These are phyloP conservation scores for Amanita exitialis DNA, from an alignment of 768 basidiomycete species.

Conservation along the genomic window DNA sequence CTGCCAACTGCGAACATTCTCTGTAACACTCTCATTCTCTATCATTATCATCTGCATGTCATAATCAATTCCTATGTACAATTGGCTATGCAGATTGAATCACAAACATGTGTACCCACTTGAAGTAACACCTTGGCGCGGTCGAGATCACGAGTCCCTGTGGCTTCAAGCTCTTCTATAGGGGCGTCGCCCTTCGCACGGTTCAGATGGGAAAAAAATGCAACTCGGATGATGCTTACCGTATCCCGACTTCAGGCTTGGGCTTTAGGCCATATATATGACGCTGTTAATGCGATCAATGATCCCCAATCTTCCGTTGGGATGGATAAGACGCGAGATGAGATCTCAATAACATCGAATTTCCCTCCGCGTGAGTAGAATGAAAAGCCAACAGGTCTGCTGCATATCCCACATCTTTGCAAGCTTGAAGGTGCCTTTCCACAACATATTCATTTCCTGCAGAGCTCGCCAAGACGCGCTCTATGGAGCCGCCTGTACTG, in stretches of 20 bases:
- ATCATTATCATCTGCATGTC: conserved; percentile 27
- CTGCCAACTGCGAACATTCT: conserved; percentile 18
- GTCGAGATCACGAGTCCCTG: too few relatives aligned
- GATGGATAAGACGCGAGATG: conserved; percentile 35
- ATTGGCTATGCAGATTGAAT: background rate
- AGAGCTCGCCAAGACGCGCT: conserved; percentile 25
- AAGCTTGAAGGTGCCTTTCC: conserved; percentile 24
- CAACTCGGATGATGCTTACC: conserved; percentile 9
- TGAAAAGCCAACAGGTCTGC: background rate
- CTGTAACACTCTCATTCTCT: conserved; percentile 33
- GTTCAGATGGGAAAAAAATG: background rate
- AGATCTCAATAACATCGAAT: conserved; percentile 36
- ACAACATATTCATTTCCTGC: conserved; percentile 21
- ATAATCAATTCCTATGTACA: too few relatives aligned
- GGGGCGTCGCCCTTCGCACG: conserved; percentile 22
- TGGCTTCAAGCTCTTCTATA: conserved; percentile 26
- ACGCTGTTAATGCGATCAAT: conserved; percentile 27
- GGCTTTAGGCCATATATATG: conserved; percentile 26
- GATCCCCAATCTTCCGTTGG: conserved; percentile 32
- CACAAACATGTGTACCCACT: conserved; percentile 24
- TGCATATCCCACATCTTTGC: conserved; percentile 27
- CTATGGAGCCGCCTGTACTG: conserved; percentile 32
- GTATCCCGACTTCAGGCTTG: conserved; percentile 36
- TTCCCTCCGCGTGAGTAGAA: conserved; percentile 9
- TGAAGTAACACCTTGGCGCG: conserved; percentile 28